Conservation (phyloP, 2,329 filamentous ascomycete genomes). For the Alternaria atra region DNA sequence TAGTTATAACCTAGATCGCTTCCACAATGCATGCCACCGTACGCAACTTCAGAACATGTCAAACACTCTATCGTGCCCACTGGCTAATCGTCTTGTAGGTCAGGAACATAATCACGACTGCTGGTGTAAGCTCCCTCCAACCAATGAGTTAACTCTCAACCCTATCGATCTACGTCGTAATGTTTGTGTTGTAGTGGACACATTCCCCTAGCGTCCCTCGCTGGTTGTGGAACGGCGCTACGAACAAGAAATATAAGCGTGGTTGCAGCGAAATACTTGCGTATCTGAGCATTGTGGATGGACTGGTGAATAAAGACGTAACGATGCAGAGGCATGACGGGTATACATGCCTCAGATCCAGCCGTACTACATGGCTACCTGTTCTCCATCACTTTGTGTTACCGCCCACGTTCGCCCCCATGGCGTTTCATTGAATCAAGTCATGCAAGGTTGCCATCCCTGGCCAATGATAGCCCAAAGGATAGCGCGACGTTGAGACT, state of each 20-base stretch:
- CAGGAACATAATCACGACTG: background rate
- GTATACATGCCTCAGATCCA: background rate
- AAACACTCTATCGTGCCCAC: background rate
- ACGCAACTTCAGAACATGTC: background rate
- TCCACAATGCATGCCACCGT: background rate
- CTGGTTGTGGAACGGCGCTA: background rate
- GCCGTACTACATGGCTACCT: background rate
- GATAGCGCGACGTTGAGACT: background rate
- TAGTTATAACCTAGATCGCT: constrained; percentile 8
- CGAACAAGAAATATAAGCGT: background rate
- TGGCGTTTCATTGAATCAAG: background rate
- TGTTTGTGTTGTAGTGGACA: background rate
- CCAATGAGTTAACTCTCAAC: background rate
- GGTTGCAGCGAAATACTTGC: background rate
- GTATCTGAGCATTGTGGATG: background rate
- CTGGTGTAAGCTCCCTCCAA: background rate
- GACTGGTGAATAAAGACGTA: background rate
- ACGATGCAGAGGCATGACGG: background rate
- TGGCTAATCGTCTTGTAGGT: background rate
- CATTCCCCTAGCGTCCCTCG: background rate
- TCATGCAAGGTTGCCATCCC: background rate
- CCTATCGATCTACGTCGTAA: background rate
- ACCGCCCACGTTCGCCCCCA: background rate
- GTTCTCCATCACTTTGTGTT: background rate
- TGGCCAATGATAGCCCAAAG: background rate